A percentile compares a stretch with the other conserved stretches of the same genome.
phyloP scores from a whole-genome alignment of 768 basidiomycete species.

The Kockovaella imperatae region DNA sequence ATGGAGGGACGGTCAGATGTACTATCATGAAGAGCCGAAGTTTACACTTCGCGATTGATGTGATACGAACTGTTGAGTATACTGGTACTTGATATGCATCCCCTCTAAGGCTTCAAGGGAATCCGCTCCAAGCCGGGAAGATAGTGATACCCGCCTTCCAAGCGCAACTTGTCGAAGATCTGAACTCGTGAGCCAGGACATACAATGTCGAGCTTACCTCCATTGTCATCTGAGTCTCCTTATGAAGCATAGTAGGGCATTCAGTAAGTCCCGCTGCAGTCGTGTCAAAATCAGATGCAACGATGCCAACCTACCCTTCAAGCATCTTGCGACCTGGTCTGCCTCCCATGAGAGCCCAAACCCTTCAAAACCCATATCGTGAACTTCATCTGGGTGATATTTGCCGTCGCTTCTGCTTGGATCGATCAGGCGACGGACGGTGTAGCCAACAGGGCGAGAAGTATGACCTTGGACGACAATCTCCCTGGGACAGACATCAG shows the following conservation, averaged over 20 bases:
- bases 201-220: constrained; percentile 13
- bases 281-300: background rate
- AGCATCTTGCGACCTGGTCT: constrained; percentile 26
- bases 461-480: constrained; percentile 21
- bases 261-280: constrained; percentile 18
- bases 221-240: constrained; percentile 32
- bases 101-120: constrained; percentile 8
- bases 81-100: no score
- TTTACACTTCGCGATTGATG: no score
- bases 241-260: constrained; percentile 14
- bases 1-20: constrained; percentile 30
- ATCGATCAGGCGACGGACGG: constrained; percentile 7
- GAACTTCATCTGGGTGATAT: constrained; percentile 10
- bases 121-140: constrained; percentile 26
- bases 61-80: no score
- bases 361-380: constrained; percentile 19
- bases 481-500: constrained; percentile 13
- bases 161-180: constrained; percentile 33
- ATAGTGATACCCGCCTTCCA: constrained; percentile 30
- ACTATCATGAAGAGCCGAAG: constrained; percentile 24
- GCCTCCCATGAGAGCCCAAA: constrained; percentile 34
- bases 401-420: constrained; percentile 3
- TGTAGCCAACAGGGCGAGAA: constrained; percentile 18
- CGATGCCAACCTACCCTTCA: constrained; percentile 7
- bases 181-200: background rate